phyloP scores from a whole-genome alignment of 441 rosid genomes.

The Codiaeum variegatum region DNA sequence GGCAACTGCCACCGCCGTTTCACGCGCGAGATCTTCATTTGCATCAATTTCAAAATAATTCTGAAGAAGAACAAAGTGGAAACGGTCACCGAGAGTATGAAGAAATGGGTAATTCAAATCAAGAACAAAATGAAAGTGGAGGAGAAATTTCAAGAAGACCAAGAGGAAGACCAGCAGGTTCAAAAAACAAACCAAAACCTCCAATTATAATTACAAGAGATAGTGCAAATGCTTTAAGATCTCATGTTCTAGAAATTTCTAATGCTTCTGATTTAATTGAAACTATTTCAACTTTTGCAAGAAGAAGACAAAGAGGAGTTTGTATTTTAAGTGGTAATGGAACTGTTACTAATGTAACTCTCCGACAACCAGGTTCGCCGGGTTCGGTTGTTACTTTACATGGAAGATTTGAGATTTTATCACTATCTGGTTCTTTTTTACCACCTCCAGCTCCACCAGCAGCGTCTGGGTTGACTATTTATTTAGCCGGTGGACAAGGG shows the following conservation, averaged over 20 bases:
- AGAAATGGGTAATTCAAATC: no score
- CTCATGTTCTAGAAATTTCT: conserved; percentile 85
- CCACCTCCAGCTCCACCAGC: conserved; percentile 94
- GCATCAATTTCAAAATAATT: conserved; percentile 56
- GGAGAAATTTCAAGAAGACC: conserved; percentile 62
- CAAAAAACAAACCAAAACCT: conserved; percentile 77
- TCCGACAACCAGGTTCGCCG: conserved; percentile 68
- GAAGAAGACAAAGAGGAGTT: conserved; percentile 70
- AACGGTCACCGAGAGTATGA: no score
- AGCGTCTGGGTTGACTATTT: conserved; percentile 64
- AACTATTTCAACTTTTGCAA: conserved; percentile 60
- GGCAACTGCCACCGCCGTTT: conserved; percentile 75
- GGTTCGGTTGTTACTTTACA: conserved; percentile 74
- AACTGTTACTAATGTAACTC: conserved; percentile 67
- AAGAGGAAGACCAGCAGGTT: conserved; percentile 80
- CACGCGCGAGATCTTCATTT: conserved; percentile 68
- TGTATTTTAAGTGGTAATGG: conserved; percentile 82
- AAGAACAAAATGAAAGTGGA: no score
- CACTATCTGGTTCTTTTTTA: conserved; percentile 74
- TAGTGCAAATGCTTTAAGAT: conserved; percentile 79
- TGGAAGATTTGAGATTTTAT: conserved; percentile 81
- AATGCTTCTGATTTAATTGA: conserved; percentile 69
- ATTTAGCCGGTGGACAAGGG: conserved; percentile 81
- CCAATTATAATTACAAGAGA: conserved; percentile 81
- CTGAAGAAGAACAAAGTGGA: conserved; percentile 44